A percentile compares a stretch with the other conserved stretches of the same genome.
Conservation (phyloP, 768 basidiomycete species). For the Sporobolomyces roseus region DNA sequence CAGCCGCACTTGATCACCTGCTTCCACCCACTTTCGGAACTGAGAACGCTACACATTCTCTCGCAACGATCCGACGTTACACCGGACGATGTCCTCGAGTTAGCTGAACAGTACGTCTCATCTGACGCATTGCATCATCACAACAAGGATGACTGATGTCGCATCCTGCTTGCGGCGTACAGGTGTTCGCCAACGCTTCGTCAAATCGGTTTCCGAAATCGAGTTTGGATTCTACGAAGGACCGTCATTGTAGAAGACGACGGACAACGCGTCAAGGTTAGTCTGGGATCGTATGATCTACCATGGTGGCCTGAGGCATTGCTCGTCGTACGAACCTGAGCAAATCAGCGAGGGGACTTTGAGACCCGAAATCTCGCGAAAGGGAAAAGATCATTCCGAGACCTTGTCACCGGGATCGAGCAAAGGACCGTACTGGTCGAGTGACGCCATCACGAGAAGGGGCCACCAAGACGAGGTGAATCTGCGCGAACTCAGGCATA, state of each 20-base stretch:
- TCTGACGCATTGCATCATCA: not conserved
- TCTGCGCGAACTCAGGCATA: no score
- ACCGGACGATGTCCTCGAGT: conserved; percentile 8
- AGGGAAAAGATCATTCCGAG: no score
- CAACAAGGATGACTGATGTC: not conserved
- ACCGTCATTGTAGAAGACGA: no score
- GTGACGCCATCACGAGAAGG: no score
- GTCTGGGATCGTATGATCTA: conserved; percentile 30
- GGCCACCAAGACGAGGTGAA: no score
- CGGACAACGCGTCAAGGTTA: conserved; percentile 17
- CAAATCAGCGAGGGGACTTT: no score
- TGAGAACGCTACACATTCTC: conserved; percentile 29
- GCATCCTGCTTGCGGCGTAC: not conserved
- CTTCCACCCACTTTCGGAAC: conserved; percentile 3
- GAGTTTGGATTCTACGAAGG: conserved; percentile 35
- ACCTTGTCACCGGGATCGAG: no score
- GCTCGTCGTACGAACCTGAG: conserved; percentile 30
- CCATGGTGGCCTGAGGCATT: conserved; percentile 37
- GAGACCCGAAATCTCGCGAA: no score
- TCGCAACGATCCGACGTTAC: conserved; percentile 26
- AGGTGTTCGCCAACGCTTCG: conserved; percentile 26
- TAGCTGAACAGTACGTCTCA: conserved; percentile 16
- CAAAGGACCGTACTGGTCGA: no score
- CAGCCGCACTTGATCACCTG: conserved; percentile 19
- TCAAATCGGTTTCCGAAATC: conserved; percentile 37